phyloP scores from a whole-genome alignment of 176 grass and related monocot genomes.

The Guadua angustifolia region DNA sequence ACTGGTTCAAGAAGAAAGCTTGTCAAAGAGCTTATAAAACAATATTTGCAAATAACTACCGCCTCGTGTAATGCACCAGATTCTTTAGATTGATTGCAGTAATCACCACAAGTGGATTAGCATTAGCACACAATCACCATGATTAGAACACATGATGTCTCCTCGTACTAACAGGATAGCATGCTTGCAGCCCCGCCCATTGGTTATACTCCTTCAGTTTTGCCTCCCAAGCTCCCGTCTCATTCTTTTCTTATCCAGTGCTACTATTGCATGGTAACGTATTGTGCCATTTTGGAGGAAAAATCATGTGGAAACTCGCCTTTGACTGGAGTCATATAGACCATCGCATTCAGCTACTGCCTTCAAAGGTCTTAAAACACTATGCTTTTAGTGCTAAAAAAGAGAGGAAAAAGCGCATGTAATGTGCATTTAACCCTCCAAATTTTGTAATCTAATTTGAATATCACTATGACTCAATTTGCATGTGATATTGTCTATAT shows the following conservation, averaged over 20 bases:
- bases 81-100: not conserved
- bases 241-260: not conserved
- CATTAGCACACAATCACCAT: not conserved
- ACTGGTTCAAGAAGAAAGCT: not conserved
- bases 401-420: too few relatives aligned
- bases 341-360: too few relatives aligned
- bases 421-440: too few relatives aligned
- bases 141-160: not conserved
- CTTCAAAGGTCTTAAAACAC: too few relatives aligned
- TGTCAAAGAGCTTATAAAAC: constrained; percentile 17
- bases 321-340: too few relatives aligned
- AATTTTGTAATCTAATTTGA: too few relatives aligned
- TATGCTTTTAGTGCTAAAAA: too few relatives aligned
- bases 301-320: too few relatives aligned
- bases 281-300: too few relatives aligned
- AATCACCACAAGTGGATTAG: not conserved
- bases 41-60: not conserved
- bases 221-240: not conserved
- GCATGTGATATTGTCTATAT: too few relatives aligned
- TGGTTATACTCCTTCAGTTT: not conserved
- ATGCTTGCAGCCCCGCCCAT: not conserved
- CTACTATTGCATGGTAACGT: too few relatives aligned
- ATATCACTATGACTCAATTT: too few relatives aligned
- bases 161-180: not conserved
- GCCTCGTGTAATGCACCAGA: not conserved